Base-by-base conservation (phyloP, 768 basidiomycete species). In the Termitomyces sp. region DNA sequence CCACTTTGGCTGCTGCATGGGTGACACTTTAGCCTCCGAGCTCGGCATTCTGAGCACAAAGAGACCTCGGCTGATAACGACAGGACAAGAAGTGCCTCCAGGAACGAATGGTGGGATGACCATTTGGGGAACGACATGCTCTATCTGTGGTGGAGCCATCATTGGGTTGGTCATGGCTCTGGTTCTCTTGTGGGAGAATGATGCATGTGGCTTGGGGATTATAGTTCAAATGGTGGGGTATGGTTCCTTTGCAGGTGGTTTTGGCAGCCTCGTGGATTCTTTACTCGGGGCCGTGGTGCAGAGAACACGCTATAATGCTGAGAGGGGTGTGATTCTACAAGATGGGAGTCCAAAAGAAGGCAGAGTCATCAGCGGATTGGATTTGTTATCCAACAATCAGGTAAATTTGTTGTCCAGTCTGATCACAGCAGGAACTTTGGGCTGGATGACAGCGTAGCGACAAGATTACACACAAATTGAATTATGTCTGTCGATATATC, bases 31-130 rank as follows among this genome's bases (percentile, higher is more conserved):
- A 2, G 94, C 94, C 0, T 95, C 93, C 9, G 95, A 97, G 72
- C 81, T 97, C 26, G 95, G 95, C 36, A 94, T 97, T 63, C 78
- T 97, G 46, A 89, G 93, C 28, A 70, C 69, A 40, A 76, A 81
- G 14, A 79, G 79, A 3, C 91, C 95, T 36, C 68, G 86, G 50
- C 82, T 96, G 36, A 82, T 97, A 64, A 95, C 93, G 5, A 94
- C 90, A 4, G 71, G 88, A 55, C 81, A 79, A 63, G 64, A 73
- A 1, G 91, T 94, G 0, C 94, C 94, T 1, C 86, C 88, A 2
- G 95, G 95, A 3, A 97, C 95, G 10, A 97, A 98, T 66, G 95
- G 95, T 3, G 95, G 82, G 0, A 82, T 97, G 59, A 90, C 92
- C 5, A 57, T 81, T 2, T 80, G 83, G 46, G 95, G 95, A 16